These are phyloP conservation scores for Pharus latifolius DNA, from an alignment of 176 grass and related monocot species.

Conservation along the genomic window DNA sequence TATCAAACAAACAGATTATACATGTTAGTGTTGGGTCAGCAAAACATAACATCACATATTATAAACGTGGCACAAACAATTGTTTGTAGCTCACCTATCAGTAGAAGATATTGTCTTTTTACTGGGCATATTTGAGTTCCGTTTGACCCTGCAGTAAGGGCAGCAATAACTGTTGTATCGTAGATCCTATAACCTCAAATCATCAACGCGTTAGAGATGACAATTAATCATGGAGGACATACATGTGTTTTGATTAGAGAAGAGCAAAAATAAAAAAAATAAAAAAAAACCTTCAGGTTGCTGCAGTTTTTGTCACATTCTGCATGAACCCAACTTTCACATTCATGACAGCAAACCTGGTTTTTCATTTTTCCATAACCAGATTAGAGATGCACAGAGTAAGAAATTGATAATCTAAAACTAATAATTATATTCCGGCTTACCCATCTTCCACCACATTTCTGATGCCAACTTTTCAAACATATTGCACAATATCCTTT, in stretches of 20 bases:
- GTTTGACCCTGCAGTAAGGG: slow-evolving; percentile 54
- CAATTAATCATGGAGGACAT: background rate
- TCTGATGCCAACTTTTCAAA: slow-evolving; percentile 62
- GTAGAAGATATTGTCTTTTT: slow-evolving; percentile 46
- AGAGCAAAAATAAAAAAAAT: too few species aligned
- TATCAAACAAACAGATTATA: slow-evolving; percentile 17
- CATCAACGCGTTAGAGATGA: slow-evolving; percentile 27
- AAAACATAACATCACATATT: slow-evolving; percentile 15
- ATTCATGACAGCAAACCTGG: slow-evolving; percentile 77
- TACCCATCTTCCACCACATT: slow-evolving; percentile 68
- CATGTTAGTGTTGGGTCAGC: slow-evolving; percentile 10
- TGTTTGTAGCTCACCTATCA: slow-evolving; percentile 39
- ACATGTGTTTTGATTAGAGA: background rate
- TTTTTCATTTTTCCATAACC: slow-evolving; percentile 12
- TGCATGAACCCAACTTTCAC: slow-evolving; percentile 68
- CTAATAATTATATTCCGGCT: slow-evolving; percentile 8
- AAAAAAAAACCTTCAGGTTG: slow-evolving; percentile 56
- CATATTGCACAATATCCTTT: slow-evolving; percentile 81
- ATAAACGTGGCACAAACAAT: background rate
- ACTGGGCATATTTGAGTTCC: slow-evolving; percentile 11
- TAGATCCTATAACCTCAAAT: slow-evolving; percentile 48
- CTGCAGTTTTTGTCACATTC: slow-evolving; percentile 74
- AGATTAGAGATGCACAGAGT: slow-evolving; percentile 19
- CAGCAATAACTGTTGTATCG: slow-evolving; percentile 61
- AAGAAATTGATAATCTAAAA: slow-evolving; percentile 5